These are phyloP conservation scores for Paramecium sexaurelia DNA, from an alignment of 73 alveolate species.

Conservation along the genomic window DNA sequence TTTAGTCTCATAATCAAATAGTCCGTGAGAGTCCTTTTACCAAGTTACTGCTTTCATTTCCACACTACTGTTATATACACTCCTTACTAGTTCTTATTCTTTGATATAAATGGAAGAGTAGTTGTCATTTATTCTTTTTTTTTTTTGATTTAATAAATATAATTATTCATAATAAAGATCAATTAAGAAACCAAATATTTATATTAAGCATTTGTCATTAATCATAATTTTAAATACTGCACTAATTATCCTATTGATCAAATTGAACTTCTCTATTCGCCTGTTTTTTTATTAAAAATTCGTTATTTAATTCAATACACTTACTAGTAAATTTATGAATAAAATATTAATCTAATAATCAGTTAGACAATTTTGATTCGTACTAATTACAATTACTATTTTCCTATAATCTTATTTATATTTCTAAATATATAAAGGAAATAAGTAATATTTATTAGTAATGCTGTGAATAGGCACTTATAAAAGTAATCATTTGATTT, in stretches of 20 bases:
- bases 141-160: conserved; percentile 14
- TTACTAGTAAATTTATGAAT: background rate
- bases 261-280: background rate
- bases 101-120: conserved; percentile 33
- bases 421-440: no score
- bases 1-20: conserved; percentile 89
- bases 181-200: background rate
- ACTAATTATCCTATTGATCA: background rate
- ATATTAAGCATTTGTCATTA: background rate
- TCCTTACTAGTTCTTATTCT: conserved; percentile 41
- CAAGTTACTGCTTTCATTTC: conserved; percentile 82
- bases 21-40: conserved; percentile 86
- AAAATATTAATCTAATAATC: background rate
- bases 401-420: background rate
- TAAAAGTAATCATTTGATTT: no score
- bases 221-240: background rate
- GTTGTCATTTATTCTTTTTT: conserved; percentile 51
- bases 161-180: background rate
- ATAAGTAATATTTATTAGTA: no score
- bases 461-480: no score
- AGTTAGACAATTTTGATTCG: background rate
- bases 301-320: background rate
- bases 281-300: background rate
- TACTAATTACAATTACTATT: background rate
- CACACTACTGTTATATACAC: conserved; percentile 40